These are phyloP conservation scores for Ophiostoma piceae DNA, from an alignment of 2,329 filamentous ascomycete species.

Conservation along the genomic window DNA sequence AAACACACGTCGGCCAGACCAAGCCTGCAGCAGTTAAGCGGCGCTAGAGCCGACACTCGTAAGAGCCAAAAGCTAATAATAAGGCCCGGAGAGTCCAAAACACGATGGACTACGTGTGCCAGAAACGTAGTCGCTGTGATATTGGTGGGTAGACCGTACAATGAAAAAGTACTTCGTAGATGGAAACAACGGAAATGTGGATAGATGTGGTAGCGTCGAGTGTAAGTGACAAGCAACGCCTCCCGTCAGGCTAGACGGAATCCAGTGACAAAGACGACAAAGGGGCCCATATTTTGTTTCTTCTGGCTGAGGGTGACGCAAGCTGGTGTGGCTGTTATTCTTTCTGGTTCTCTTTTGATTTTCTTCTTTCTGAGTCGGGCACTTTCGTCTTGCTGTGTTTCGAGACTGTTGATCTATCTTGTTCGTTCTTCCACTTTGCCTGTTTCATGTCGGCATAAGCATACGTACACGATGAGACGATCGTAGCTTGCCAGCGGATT, in stretches of 20 bases:
- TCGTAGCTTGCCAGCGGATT: neutral
- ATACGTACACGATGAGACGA: neutral
- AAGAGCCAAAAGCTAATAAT: slow-evolving; percentile 3
- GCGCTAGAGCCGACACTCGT: neutral
- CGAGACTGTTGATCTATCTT: neutral
- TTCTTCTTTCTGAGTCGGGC: neutral
- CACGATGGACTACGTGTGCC: slow-evolving; percentile 4
- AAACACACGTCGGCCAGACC: neutral
- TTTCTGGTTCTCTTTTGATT: neutral
- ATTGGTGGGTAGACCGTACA: neutral
- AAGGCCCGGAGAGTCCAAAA: neutral
- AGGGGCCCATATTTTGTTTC: slow-evolving; percentile 1
- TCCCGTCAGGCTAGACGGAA: neutral
- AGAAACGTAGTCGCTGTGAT: neutral
- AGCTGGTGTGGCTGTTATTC: neutral
- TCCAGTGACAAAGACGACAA: neutral
- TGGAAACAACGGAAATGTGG: slow-evolving; percentile 1
- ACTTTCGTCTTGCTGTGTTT: neutral
- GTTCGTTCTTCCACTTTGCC: too few species aligned
- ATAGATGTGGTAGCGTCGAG: neutral
- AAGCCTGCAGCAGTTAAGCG: neutral
- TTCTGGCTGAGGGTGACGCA: neutral
- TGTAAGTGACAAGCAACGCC: slow-evolving; percentile 9
- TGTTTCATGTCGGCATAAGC: neutral
- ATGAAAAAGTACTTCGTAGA: neutral